A percentile compares a stretch with the other conserved stretches of the same genome.
Conservation (phyloP, 768 basidiomycete genomes). For the Cystofilobasidium macerans region DNA sequence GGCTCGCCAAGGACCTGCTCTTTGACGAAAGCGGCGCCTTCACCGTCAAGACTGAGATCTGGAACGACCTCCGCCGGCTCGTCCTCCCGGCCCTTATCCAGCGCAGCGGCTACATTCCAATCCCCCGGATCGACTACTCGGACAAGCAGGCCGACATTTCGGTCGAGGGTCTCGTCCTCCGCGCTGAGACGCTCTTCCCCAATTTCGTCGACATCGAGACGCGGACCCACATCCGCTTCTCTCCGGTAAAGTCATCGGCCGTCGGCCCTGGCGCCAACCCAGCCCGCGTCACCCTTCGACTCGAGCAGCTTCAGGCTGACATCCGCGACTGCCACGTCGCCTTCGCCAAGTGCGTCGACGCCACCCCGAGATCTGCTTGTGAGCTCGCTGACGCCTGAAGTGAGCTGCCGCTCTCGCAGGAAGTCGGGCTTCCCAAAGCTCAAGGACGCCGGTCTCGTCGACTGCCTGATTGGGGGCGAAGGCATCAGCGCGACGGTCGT, state of each 20-base stretch:
- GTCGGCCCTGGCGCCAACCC: constrained; percentile 38
- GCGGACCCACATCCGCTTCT: constrained; percentile 72
- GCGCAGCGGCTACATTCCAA: constrained; percentile 46
- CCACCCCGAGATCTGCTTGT: too few species aligned
- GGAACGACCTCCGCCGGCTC: constrained; percentile 74
- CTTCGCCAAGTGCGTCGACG: too few species aligned
- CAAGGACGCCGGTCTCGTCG: constrained; percentile 29
- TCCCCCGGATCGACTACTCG: constrained; percentile 87
- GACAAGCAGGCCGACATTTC: constrained; percentile 77
- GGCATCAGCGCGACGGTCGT: not conserved
- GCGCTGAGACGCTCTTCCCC: constrained; percentile 64
- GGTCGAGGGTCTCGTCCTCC: constrained; percentile 81
- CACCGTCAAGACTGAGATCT: constrained; percentile 71
- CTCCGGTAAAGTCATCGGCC: constrained; percentile 52
- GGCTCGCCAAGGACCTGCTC: constrained; percentile 68
- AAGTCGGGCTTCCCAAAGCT: constrained; percentile 63
- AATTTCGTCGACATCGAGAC: constrained; percentile 49
- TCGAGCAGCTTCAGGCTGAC: constrained; percentile 70
- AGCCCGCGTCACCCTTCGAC: constrained; percentile 45
- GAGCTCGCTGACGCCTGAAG: too few species aligned
- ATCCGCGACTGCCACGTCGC: constrained; percentile 46
- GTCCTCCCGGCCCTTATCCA: constrained; percentile 70
- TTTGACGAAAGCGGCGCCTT: constrained; percentile 57
- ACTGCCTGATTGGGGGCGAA: constrained; percentile 38
- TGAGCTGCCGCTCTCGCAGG: too few species aligned